phyloP scores from a whole-genome alignment of 192 early-diverging fungal species.

The Backusella psychrophila region DNA sequence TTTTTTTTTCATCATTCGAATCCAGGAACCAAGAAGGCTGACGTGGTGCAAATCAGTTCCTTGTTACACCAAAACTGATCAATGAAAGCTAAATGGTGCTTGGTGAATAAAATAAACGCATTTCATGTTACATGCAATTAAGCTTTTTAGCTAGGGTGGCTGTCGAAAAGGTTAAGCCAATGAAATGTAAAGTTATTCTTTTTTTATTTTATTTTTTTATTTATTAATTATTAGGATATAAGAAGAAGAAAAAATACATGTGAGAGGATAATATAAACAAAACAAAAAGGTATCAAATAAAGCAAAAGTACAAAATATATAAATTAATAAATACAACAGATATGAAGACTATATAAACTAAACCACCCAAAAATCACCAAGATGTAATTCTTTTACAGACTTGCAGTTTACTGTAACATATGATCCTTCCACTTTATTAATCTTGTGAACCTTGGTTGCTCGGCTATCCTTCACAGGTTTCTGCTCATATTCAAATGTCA shows the following conservation, averaged over 20 bases:
- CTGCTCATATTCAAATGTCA: constrained; percentile 5
- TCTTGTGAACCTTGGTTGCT: neutral
- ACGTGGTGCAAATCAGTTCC: neutral
- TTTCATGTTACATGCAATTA: neutral
- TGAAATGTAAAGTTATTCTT: neutral
- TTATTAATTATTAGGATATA: neutral
- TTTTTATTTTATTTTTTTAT: neutral
- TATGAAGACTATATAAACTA: neutral
- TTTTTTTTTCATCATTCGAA: neutral
- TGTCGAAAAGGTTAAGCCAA: neutral
- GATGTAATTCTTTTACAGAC: neutral
- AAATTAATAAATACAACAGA: neutral
- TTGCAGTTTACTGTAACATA: neutral
- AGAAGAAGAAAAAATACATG: neutral
- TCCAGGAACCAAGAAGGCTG: neutral
- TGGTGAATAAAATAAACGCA: neutral
- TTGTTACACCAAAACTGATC: neutral
- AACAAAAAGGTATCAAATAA: neutral
- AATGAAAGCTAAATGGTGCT: neutral
- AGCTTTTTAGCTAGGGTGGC: neutral
- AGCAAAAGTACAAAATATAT: neutral
- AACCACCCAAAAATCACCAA: constrained; percentile 8
- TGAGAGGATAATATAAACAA: neutral
- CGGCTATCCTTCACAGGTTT: neutral
- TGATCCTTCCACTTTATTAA: neutral